phyloP scores from a whole-genome alignment of 441 rosid species.

The Codiaeum variegatum region DNA sequence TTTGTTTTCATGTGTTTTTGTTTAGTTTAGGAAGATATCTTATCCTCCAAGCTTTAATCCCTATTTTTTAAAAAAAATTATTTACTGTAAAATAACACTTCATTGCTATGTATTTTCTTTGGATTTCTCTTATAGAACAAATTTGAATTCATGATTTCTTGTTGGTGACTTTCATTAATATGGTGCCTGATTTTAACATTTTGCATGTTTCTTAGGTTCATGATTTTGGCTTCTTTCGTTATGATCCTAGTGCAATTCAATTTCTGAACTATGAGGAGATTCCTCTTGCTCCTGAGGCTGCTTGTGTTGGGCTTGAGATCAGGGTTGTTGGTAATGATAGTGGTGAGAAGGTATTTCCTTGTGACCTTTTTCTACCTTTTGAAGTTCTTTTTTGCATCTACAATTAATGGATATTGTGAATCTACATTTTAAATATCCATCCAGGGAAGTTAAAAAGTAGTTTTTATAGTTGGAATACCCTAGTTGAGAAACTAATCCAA shows the following conservation, averaged over 20 bases:
- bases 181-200: not conserved
- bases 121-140: not conserved
- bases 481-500: not conserved
- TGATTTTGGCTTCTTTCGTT: conserved; percentile 97
- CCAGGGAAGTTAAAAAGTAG: not conserved
- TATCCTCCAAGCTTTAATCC: not conserved
- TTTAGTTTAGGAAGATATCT: not conserved
- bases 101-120: not conserved
- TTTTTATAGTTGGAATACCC: not conserved
- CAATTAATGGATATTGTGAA: not conserved
- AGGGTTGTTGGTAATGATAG: conserved; percentile 99
- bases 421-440: not conserved
- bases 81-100: not conserved
- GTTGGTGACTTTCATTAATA: not conserved
- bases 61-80: not conserved
- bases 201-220: conserved; percentile 59
- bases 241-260: conserved; percentile 76
- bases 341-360: conserved; percentile 79
- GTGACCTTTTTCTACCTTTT: not conserved
- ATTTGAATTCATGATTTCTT: not conserved
- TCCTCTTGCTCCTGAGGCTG: conserved; percentile 95
- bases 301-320: conserved; percentile 94
- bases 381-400: not conserved
- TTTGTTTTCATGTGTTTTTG: not conserved
- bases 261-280: conserved; percentile 90